Percentiles rank a stretch among this genome's conserved stretches.
These are phyloP conservation scores for Vigna unguiculata DNA, from an alignment of 306 rosid genomes.

Conservation along the genomic window DNA sequence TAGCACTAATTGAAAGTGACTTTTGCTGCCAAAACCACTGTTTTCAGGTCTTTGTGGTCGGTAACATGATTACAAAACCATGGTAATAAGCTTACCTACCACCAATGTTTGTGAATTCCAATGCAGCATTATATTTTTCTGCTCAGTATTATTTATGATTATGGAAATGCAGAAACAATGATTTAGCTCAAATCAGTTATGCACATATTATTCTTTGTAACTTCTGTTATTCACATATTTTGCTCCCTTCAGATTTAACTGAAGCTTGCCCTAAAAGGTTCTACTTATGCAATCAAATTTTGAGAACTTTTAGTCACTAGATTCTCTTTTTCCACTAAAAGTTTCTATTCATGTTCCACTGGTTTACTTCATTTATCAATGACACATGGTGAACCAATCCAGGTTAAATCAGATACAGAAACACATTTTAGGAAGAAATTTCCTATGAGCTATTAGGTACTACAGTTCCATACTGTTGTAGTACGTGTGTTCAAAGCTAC, in stretches of 20 bases:
- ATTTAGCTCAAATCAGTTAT: too few species aligned
- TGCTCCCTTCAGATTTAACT: too few species aligned
- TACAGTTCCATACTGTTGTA: not conserved
- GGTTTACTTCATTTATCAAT: not conserved
- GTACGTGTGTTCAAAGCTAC: not conserved
- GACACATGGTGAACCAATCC: not conserved
- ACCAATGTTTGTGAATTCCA: not conserved
- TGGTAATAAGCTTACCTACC: conserved; percentile 8
- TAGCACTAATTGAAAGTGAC: conserved; percentile 10
- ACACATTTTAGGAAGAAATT: conserved; percentile 8
- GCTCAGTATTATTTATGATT: too few species aligned
- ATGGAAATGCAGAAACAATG: too few species aligned
- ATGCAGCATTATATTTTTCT: too few species aligned
- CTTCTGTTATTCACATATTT: too few species aligned
- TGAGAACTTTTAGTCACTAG: not conserved
- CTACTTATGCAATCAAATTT: not conserved
- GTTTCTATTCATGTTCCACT: conserved; percentile 12
- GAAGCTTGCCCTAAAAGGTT: too few species aligned
- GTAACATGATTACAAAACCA: conserved; percentile 17
- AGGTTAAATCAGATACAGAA: not conserved
- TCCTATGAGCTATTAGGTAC: not conserved
- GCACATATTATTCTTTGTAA: too few species aligned
- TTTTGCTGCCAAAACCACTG: conserved; percentile 14
- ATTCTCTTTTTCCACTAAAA: not conserved
- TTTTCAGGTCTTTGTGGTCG: conserved; percentile 11